Evolutionary conservation across 768 basidiomycete species (phyloP).

Genomic region (Paxillus ammoniavirescens): DNA sequence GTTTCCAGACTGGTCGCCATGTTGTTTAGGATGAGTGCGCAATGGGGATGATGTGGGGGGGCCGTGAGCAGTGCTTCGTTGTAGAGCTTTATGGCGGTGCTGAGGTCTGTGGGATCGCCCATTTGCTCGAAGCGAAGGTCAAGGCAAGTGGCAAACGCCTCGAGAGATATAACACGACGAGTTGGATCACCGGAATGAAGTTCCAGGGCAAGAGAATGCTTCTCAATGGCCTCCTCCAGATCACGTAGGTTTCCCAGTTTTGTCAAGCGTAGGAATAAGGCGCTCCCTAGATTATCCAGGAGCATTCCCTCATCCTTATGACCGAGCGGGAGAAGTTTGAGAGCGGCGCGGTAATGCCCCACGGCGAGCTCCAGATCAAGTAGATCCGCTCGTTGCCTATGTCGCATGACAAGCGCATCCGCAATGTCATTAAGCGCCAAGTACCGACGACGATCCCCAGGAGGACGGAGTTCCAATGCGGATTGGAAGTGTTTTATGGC

Average conservation of each 20-base stretch:
- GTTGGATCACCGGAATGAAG: conserved; percentile 11
- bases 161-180: conserved; percentile 16
- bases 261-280: conserved; percentile 24
- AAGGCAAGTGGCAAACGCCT: conserved; percentile 23
- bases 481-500: conserved; percentile 25
- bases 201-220: conserved; percentile 20
- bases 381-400: conserved; percentile 16
- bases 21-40: conserved; percentile 13
- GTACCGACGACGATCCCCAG: conserved; percentile 13
- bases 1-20: conserved; percentile 15
- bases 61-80: conserved; percentile 23
- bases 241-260: conserved; percentile 12
- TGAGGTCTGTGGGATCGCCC: conserved; percentile 23
- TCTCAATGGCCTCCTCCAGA: conserved; percentile 28
- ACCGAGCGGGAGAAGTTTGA: conserved; percentile 14
- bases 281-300: conserved; percentile 22
- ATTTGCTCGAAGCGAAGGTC: conserved; percentile 24
- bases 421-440: conserved; percentile 26
- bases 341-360: conserved; percentile 20
- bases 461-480: conserved; percentile 17
- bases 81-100: conserved; percentile 23
- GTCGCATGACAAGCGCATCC: conserved; percentile 25
- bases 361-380: conserved; percentile 30
- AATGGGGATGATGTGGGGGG: conserved; percentile 15
- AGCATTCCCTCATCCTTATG: conserved; percentile 12